phyloP scores from a whole-genome alignment of 2,329 filamentous ascomycete species.

The Arthroderma sp. region DNA sequence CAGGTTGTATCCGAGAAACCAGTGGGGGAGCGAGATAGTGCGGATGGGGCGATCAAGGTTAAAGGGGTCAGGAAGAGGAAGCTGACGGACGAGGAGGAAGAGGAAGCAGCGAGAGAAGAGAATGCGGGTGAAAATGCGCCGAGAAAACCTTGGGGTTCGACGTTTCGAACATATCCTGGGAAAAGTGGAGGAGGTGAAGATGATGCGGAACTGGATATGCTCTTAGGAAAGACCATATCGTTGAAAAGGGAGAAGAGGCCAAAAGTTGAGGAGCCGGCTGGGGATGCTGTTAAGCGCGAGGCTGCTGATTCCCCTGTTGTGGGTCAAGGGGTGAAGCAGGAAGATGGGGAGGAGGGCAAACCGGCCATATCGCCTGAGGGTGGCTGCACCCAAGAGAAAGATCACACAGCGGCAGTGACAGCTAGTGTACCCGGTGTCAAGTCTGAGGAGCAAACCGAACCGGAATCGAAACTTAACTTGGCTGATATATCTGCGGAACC shows the following conservation, averaged over 20 bases:
- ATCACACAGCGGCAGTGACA: not conserved
- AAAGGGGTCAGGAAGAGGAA: conserved; percentile 35
- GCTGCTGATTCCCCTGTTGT: not conserved
- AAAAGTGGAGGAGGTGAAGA: conserved; percentile 26
- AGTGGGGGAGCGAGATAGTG: conserved; percentile 26
- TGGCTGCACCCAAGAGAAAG: not conserved
- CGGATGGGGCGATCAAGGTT: conserved; percentile 29
- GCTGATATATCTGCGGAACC: not conserved
- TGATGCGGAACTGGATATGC: conserved; percentile 29
- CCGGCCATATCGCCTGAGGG: not conserved
- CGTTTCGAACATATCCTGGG: conserved; percentile 28
- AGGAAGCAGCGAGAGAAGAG: conserved; percentile 20
- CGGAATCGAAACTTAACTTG: not conserved
- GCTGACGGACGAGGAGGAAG: conserved; percentile 30
- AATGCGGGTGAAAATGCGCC: conserved; percentile 25
- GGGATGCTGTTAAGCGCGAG: not conserved
- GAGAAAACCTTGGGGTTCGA: conserved; percentile 33
- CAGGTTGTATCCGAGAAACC: conserved; percentile 47
- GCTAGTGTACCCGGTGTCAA: not conserved
- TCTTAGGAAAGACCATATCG: conserved; percentile 29
- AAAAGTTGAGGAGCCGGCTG: conserved; percentile 5
- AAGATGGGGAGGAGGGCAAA: not conserved
- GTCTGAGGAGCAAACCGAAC: not conserved
- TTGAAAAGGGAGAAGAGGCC: conserved; percentile 23
- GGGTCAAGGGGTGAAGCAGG: conserved; percentile 7